Base-by-base conservation (phyloP, 129 eudicot genomes). In the Oenanthe sinensis region DNA sequence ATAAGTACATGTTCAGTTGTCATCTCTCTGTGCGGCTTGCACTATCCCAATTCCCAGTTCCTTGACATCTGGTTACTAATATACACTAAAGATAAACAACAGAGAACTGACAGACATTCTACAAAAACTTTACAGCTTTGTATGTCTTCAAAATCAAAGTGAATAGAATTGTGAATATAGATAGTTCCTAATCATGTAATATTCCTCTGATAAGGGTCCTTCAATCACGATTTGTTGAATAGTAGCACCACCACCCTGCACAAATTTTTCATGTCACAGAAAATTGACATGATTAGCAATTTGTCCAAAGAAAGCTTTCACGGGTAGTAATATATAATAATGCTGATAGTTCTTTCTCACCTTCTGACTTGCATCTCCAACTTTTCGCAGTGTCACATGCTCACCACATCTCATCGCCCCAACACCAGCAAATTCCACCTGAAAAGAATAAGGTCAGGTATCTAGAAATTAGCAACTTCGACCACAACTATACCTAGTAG, bases 361-460 rank as follows among this genome's bases (percentile, higher is more conserved):
- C 97, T 95, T 95, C 83, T 95, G 99, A 84, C 75, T 89, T 1
- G 99, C 87, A 82, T 90, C 97, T 58, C 96, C 99, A 13, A 95
- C 96, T 86, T 95, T 95, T 62, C 99, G 85, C 81, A 95, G 78
- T 0, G 99, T 95, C 83, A 95, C 92, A 63, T 85, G 85, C 86
- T 95, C 99, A 63, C 99, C 99, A 81, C 99, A 95, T 39, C 99
- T 93, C 82, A 95, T 79, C 28, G 99, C 99, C 79, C 99, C 99
- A 28, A 74, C 77, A 36, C 92, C 97, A 44, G 92, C 82, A 92
- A 95, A 95, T 82, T 95, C 99, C n/a, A 85, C 99, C 98, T 94
- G 92, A 50, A 79, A 85, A 44, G 26, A 80, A 40, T 15, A 4
- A 48, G 45, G 26, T 45, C 47, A 17, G 54, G 74, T 12, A 50